Conservation (phyloP, 2,329 filamentous ascomycete genomes). For the Alternaria infectoria region DNA sequence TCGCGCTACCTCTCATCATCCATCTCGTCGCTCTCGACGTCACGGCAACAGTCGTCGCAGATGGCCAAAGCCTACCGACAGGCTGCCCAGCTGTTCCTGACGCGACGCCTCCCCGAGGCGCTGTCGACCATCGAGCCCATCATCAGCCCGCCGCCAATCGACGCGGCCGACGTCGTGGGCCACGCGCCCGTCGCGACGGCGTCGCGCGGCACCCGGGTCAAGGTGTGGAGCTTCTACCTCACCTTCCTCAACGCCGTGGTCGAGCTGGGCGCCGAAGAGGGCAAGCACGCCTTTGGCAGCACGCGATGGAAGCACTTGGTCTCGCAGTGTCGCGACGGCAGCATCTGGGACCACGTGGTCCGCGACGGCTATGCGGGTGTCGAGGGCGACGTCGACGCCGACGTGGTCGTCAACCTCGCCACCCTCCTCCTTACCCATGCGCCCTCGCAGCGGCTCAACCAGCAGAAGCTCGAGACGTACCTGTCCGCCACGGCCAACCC, state of each 20-base stretch:
- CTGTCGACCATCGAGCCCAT: conserved; percentile 84
- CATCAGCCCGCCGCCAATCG: conserved; percentile 64
- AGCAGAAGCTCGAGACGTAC: conserved; percentile 86
- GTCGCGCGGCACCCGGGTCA: conserved; percentile 82
- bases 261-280: conserved; percentile 87
- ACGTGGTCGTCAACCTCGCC: conserved; percentile 89
- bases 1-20: conserved; percentile 70
- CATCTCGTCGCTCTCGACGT: conserved; percentile 71
- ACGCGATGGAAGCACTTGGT: conserved; percentile 85
- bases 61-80: conserved; percentile 94
- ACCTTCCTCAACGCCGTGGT: conserved; percentile 90
- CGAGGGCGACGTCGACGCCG: conserved; percentile 90
- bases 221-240: conserved; percentile 96
- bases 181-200: conserved; percentile 78
- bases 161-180: conserved; percentile 36
- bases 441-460: conserved; percentile 80
- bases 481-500: conserved; percentile 78
- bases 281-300: conserved; percentile 84
- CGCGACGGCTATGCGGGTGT: conserved; percentile 83
- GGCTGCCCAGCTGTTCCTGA: conserved; percentile 91
- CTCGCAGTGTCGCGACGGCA: conserved; percentile 83
- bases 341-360: conserved; percentile 94
- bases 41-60: conserved; percentile 70
- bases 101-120: conserved; percentile 88
- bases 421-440: conserved; percentile 92